These are phyloP conservation scores for Serendipita sp. DNA, from an alignment of 768 basidiomycete genomes.

Conservation along the genomic window DNA sequence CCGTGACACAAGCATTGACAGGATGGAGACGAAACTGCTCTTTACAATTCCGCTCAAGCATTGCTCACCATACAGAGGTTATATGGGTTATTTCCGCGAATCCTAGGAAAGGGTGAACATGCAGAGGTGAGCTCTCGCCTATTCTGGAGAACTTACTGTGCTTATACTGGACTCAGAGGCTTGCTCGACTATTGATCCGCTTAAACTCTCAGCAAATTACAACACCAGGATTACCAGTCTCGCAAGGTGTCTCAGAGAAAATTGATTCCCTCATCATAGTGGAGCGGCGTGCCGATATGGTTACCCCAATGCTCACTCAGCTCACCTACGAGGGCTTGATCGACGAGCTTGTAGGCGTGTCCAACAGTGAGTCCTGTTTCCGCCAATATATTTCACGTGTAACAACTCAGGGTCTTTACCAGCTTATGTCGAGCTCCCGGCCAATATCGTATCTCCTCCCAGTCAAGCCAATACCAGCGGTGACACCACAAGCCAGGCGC, in stretches of 20 bases:
- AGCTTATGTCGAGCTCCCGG: conserved; percentile 73
- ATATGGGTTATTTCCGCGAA: conserved; percentile 79
- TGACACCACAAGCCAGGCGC: conserved; percentile 24
- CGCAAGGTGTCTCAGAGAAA: conserved; percentile 34
- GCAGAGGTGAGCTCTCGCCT: conserved; percentile 34
- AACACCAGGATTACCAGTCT: conserved; percentile 22
- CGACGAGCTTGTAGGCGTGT: conserved; percentile 81
- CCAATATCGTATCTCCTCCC: conserved; percentile 47
- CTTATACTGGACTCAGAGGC: conserved; percentile 32
- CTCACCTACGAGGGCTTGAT: conserved; percentile 92
- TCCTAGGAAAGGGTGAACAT: conserved; percentile 83
- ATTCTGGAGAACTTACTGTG: not conserved
- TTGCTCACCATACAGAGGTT: conserved; percentile 66
- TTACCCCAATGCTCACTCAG: conserved; percentile 88
- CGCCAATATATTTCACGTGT: not conserved
- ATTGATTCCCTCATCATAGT: conserved; percentile 79
- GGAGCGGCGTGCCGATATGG: conserved; percentile 85
- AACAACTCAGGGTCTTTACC: conserved; percentile 2
- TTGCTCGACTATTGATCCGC: conserved; percentile 53
- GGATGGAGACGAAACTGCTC: conserved; percentile 84
- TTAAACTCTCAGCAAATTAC: conserved; percentile 20
- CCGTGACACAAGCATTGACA: conserved; percentile 18
- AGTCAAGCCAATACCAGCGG: conserved; percentile 16
- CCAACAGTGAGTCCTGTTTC: conserved; percentile 48
- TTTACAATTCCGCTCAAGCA: conserved; percentile 81